Percentiles rank a stretch among this genome's conserved stretches.
phyloP scores from a whole-genome alignment of 805 yeast genomes.

The Huiozyma sinensis region DNA sequence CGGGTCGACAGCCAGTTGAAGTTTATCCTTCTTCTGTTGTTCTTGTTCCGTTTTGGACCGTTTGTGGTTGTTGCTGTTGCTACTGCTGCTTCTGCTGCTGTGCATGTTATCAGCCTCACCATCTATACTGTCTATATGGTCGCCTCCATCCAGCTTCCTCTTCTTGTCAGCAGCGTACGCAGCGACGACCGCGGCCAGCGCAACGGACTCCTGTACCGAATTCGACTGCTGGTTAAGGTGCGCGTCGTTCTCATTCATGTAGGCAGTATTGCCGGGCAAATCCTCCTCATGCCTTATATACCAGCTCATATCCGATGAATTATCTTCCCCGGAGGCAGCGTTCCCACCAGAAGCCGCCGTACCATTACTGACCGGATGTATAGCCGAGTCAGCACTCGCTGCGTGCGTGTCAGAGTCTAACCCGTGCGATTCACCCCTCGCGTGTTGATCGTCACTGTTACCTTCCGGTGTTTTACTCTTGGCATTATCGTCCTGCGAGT shows the following conservation, averaged over 20 bases:
- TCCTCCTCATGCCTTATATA: constrained; percentile 15
- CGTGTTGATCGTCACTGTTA: constrained; percentile 1
- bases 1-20: constrained; percentile 41
- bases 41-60: constrained; percentile 12
- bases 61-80: constrained; percentile 2
- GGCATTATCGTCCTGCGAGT: constrained; percentile 17
- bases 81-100: background rate
- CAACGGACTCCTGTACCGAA: constrained; percentile 12
- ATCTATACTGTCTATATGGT: constrained; percentile 1
- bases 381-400: background rate
- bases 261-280: background rate
- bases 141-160: constrained; percentile 7
- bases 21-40: constrained; percentile 7
- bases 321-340: constrained; percentile 3
- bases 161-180: constrained; percentile 20
- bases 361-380: background rate
- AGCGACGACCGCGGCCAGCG: constrained; percentile 27
- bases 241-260: constrained; percentile 1
- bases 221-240: background rate
- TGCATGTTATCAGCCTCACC: background rate
- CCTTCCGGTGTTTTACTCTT: constrained; percentile 4
- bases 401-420: constrained; percentile 12
- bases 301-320: constrained; percentile 17
- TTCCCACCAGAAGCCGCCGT: constrained; percentile 6
- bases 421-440: too few relatives aligned